Evolutionary conservation across 2,329 filamentous ascomycete genomes (phyloP).

Genomic region (Aspergillus phoenicis): DNA sequence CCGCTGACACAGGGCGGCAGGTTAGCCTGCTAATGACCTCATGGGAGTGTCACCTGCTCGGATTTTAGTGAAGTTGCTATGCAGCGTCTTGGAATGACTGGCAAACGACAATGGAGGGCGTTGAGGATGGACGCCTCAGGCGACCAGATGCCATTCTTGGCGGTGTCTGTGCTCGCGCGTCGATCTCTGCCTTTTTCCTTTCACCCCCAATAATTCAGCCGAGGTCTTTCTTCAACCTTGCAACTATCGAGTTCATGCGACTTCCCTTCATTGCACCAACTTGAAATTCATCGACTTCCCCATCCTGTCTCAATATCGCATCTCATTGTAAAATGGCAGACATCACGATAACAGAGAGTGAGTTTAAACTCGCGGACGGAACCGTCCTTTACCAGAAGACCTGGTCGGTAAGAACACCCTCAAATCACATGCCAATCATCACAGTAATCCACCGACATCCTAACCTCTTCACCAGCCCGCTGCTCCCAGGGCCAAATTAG

Average conservation of each 20-base stretch:
- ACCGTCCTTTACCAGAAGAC: conserved; percentile 15
- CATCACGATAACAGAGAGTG: conserved; percentile 11
- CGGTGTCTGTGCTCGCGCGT: neutral
- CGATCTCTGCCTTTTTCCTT: neutral
- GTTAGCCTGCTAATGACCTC: too few species aligned
- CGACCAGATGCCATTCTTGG: neutral
- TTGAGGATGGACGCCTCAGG: neutral
- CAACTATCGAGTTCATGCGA: neutral
- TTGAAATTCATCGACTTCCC: neutral
- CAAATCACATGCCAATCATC: neutral
- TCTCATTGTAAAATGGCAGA: conserved; percentile 1
- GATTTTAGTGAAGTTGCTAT: too few species aligned
- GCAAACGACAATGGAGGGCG: neutral
- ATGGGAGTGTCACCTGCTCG: too few species aligned
- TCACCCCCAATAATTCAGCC: neutral
- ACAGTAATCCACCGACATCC: neutral
- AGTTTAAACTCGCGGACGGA: conserved; percentile 12
- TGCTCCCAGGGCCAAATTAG: conserved; percentile 5
- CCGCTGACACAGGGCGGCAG: too few species aligned
- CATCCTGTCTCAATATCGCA: neutral
- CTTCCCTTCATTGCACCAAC: neutral
- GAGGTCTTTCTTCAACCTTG: neutral
- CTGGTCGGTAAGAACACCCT: conserved; percentile 12
- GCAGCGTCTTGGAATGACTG: neutral
- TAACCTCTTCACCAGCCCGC: neutral